A percentile compares a stretch with the other conserved stretches of the same genome.
These are phyloP conservation scores for Primulina eburnea DNA, from an alignment of 257 asterid genomes.

Conservation along the genomic window DNA sequence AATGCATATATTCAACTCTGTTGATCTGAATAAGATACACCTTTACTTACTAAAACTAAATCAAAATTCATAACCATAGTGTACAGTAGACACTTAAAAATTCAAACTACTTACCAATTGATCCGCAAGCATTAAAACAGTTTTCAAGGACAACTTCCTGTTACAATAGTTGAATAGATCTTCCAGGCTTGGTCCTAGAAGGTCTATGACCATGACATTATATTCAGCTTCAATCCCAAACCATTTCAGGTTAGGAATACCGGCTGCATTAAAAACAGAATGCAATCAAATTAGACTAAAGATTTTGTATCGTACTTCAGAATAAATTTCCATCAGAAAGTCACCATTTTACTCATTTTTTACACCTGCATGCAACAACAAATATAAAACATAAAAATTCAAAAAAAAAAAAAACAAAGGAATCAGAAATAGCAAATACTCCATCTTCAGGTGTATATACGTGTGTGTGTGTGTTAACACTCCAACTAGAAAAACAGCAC, in stretches of 20 bases:
- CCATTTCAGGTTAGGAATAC: constrained; percentile 78
- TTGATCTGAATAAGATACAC: constrained; percentile 46
- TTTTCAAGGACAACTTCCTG: constrained; percentile 68
- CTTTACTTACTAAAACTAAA: constrained; percentile 17
- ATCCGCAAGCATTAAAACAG: constrained; percentile 86
- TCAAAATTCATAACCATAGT: not conserved
- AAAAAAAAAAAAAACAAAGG: no score
- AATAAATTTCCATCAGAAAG: not conserved
- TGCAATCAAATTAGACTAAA: constrained; percentile 19
- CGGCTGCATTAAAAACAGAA: constrained; percentile 42
- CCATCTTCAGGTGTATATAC: no score
- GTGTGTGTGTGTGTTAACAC: not conserved
- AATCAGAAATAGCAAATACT: no score
- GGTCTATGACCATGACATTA: constrained; percentile 74
- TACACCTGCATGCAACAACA: no score
- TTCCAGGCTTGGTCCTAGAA: constrained; percentile 85
- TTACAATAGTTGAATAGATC: constrained; percentile 83
- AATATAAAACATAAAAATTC: no score
- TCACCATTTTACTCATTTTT: no score
- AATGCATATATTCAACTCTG: constrained; percentile 96
- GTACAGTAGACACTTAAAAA: not conserved
- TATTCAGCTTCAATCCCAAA: constrained; percentile 79
- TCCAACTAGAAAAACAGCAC: constrained; percentile 12
- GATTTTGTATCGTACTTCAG: constrained; percentile 1
- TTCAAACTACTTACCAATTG: constrained; percentile 58